These are phyloP conservation scores for Dictyostelium discoideum DNA, from an alignment of 78 protist species.

Conservation along the genomic window DNA sequence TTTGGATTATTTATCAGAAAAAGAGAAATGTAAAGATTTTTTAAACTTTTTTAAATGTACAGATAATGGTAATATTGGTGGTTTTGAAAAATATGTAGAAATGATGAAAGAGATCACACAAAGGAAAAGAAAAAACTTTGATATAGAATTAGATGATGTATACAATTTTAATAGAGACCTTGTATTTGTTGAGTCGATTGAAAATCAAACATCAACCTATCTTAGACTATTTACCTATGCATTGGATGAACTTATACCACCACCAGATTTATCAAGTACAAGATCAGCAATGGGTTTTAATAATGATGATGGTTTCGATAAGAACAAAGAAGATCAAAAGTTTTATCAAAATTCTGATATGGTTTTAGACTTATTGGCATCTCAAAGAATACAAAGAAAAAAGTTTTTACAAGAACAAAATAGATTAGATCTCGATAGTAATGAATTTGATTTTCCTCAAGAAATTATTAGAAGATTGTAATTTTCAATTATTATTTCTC, in stretches of 20 bases:
- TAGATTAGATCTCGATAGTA: not conserved
- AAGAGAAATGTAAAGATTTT: not conserved
- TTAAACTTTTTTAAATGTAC: not conserved
- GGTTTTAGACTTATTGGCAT: slow-evolving; percentile 27
- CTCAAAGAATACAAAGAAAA: slow-evolving; percentile 5
- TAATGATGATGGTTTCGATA: not conserved
- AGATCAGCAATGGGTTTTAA: not conserved
- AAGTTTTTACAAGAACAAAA: slow-evolving; percentile 19
- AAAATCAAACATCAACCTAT: slow-evolving; percentile 41
- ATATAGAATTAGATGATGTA: slow-evolving; percentile 78
- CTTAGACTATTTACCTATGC: slow-evolving; percentile 63
- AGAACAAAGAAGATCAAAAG: not conserved
- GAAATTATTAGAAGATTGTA: slow-evolving; percentile 39
- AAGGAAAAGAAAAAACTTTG: slow-evolving; percentile 41
- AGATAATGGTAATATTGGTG: not conserved
- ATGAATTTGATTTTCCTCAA: slow-evolving; percentile 48
- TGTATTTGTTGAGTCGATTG: slow-evolving; percentile 20
- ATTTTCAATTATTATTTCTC: not conserved
- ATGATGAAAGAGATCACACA: slow-evolving; percentile 36
- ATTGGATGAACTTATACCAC: slow-evolving; percentile 57
- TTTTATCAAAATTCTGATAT: slow-evolving; percentile 10
- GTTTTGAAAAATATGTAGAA: not conserved
- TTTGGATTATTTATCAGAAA: not conserved
- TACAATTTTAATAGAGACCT: not conserved
- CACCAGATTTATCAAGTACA: not conserved